A percentile compares a stretch with the other conserved stretches of the same genome.
Evolutionary conservation across 169 alveolate genomes (phyloP).

Genomic region (Cryptosporidium andersoni): DNA sequence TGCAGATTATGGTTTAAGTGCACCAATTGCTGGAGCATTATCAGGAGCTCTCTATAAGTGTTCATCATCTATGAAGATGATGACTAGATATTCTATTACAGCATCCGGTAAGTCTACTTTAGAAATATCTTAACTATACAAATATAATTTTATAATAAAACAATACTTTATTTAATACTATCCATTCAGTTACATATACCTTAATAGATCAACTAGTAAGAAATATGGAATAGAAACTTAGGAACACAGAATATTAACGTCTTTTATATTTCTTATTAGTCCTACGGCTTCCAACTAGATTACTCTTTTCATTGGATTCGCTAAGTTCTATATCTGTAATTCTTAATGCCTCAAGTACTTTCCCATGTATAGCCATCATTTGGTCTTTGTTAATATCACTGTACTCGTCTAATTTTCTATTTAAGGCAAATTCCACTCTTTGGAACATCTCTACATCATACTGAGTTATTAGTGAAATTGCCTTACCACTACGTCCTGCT

Average conservation of each 20-base stretch:
- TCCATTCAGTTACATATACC: constrained; percentile 29
- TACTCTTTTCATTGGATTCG: constrained; percentile 54
- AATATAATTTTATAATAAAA: background rate
- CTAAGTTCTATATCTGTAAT: constrained; percentile 52
- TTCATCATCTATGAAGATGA: constrained; percentile 30
- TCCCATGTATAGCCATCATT: constrained; percentile 55
- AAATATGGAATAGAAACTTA: constrained; percentile 5
- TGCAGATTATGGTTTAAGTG: constrained; percentile 77
- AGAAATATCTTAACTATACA: background rate
- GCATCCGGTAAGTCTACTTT: constrained; percentile 31
- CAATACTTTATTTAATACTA: background rate
- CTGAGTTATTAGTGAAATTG: constrained; percentile 95
- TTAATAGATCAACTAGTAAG: constrained; percentile 52
- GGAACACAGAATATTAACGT: background rate
- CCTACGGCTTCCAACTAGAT: constrained; percentile 53
- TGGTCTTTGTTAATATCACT: constrained; percentile 29
- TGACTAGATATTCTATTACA: constrained; percentile 31
- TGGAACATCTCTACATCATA: constrained; percentile 92
- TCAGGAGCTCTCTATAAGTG: constrained; percentile 86
- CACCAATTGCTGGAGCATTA: constrained; percentile 82
- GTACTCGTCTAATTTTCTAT: constrained; percentile 84
- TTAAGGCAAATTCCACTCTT: constrained; percentile 89
- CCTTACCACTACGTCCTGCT: constrained; percentile 96
- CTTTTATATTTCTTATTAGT: constrained; percentile 21
- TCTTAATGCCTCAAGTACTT: constrained; percentile 52